Conservation (phyloP, 768 basidiomycete genomes). For the Auricularia heimuer region DNA sequence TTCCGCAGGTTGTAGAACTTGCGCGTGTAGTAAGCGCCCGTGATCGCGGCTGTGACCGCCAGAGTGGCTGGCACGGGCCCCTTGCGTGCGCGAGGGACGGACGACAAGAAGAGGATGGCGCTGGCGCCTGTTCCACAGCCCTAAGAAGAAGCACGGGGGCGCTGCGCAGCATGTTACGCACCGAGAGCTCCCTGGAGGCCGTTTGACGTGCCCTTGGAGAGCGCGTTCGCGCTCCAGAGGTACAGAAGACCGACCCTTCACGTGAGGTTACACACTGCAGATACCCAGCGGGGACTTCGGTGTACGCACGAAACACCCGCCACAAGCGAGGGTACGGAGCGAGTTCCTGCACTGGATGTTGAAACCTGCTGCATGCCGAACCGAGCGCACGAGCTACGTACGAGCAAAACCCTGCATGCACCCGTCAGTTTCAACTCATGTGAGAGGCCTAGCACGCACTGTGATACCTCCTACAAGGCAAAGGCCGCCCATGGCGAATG, state of each 20-base stretch:
- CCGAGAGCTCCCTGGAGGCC: slow-evolving; percentile 76
- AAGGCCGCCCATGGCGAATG: slow-evolving; percentile 64
- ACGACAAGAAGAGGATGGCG: slow-evolving; percentile 62
- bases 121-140: slow-evolving; percentile 48
- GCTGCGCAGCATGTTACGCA: slow-evolving; percentile 14
- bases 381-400: not conserved
- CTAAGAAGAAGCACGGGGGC: not conserved
- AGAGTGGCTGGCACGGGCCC: slow-evolving; percentile 63
- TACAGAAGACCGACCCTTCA: slow-evolving; percentile 67
- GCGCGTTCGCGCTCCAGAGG: slow-evolving; percentile 67
- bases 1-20: slow-evolving; percentile 9
- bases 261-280: not conserved
- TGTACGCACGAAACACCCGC: slow-evolving; percentile 64
- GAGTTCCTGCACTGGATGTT: slow-evolving; percentile 43
- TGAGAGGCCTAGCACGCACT: slow-evolving; percentile 16
- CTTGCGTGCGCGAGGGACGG: slow-evolving; percentile 59
- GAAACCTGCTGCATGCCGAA: not conserved
- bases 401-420: slow-evolving; percentile 6
- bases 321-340: slow-evolving; percentile 73
- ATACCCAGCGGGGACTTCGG: not conserved
- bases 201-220: slow-evolving; percentile 60
- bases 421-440: too few relatives aligned
- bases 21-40: slow-evolving; percentile 51
- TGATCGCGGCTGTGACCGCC: slow-evolving; percentile 47
- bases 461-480: slow-evolving; percentile 70